A percentile compares a stretch with the other conserved stretches of the same genome.
These are phyloP conservation scores for Ganoderma meredithae DNA, from an alignment of 1,284 basidiomycete species.

Conservation along the genomic window DNA sequence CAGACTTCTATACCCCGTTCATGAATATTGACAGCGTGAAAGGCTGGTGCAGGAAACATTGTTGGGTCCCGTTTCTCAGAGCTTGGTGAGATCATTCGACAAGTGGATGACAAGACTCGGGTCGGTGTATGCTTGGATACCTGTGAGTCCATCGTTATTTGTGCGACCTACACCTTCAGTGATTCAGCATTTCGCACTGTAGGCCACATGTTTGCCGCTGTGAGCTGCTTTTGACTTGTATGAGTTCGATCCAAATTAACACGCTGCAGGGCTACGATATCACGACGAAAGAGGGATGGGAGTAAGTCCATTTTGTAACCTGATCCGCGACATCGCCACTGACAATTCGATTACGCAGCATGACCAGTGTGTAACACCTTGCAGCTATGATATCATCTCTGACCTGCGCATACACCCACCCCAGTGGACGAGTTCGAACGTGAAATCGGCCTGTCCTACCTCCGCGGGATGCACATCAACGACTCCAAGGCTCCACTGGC, in stretches of 20 bases:
- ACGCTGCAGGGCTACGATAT: constrained; percentile 77
- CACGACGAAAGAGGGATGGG: constrained; percentile 68
- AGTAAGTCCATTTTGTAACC: constrained; percentile 52
- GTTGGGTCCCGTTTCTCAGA: constrained; percentile 79
- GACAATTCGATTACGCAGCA: not conserved
- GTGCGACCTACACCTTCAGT: not conserved
- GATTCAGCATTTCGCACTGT: not conserved
- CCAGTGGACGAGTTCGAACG: constrained; percentile 69
- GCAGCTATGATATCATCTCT: not conserved
- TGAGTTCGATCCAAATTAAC: not conserved
- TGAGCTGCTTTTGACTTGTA: constrained; percentile 40
- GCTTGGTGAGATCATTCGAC: constrained; percentile 71
- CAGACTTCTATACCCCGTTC: not conserved
- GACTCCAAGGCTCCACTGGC: constrained; percentile 76
- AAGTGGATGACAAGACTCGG: constrained; percentile 78
- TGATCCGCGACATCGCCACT: not conserved
- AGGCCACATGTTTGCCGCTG: constrained; percentile 87
- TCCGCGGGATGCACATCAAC: constrained; percentile 79
- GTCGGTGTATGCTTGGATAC: constrained; percentile 90
- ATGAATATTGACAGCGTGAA: not conserved
- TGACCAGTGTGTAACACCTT: constrained; percentile 14
- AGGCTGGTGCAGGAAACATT: constrained; percentile 86
- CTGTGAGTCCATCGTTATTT: constrained; percentile 53
- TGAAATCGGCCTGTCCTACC: constrained; percentile 74
- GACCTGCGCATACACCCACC: not conserved